A percentile compares a stretch with the other conserved stretches of the same genome.
Evolutionary conservation across 768 basidiomycete genomes (phyloP).

Genomic region (Porphyrellus cyaneotinctus): DNA sequence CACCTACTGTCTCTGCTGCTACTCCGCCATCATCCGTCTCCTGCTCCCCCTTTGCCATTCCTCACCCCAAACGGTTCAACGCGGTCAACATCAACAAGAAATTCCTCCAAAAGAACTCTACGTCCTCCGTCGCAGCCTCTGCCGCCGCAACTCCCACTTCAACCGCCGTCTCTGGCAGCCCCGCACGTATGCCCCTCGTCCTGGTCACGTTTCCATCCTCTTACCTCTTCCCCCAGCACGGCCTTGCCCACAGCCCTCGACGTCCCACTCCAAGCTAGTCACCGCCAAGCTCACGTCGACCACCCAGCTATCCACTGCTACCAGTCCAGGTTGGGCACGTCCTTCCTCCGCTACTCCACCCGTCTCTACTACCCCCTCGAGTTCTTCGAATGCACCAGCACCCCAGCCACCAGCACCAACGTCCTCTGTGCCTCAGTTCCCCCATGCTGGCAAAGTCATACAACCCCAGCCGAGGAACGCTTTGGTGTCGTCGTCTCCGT

Average conservation of each 20-base stretch:
- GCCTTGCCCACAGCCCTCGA: slow-evolving; percentile 48
- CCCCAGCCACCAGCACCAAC: slow-evolving; percentile 41
- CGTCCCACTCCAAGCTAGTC: slow-evolving; percentile 75
- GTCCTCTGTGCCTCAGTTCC: slow-evolving; percentile 46
- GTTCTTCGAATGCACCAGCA: slow-evolving; percentile 41
- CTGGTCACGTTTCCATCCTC: not conserved
- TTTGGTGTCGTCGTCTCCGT: slow-evolving; percentile 27
- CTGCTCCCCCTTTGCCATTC: slow-evolving; percentile 29
- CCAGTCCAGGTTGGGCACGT: slow-evolving; percentile 73
- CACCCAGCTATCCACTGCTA: slow-evolving; percentile 50
- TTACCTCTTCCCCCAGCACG: slow-evolving; percentile 45
- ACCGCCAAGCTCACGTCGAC: slow-evolving; percentile 81
- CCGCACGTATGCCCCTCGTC: slow-evolving; percentile 46
- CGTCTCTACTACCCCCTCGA: slow-evolving; percentile 45
- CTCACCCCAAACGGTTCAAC: slow-evolving; percentile 80
- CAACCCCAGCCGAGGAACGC: slow-evolving; percentile 55
- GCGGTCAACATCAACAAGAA: slow-evolving; percentile 94
- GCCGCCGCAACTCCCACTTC: too few species aligned
- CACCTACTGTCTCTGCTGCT: slow-evolving; percentile 5
- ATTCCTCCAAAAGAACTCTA: slow-evolving; percentile 86
- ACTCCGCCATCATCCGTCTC: too few species aligned
- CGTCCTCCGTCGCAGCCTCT: slow-evolving; percentile 48
- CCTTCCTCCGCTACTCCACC: slow-evolving; percentile 71
- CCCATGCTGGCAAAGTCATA: slow-evolving; percentile 61
- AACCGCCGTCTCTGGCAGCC: slow-evolving; percentile 40